Conservation (phyloP, 208 protist species). For the Acanthamoeba royreba region DNA sequence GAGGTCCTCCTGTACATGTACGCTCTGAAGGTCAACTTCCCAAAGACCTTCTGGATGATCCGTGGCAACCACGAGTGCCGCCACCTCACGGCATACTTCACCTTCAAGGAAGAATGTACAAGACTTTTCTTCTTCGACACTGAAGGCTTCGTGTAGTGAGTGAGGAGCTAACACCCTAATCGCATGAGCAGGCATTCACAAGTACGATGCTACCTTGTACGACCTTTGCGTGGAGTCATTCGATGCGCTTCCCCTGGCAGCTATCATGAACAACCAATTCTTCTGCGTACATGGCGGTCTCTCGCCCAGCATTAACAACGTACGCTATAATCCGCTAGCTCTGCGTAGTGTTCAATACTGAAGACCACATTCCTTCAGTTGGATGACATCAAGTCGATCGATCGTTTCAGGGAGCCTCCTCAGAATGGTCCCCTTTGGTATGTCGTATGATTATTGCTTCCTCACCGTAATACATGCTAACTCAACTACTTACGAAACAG, state of each 20-base stretch:
- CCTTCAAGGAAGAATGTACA: constrained; percentile 93
- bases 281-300: constrained; percentile 84
- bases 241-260: constrained; percentile 82
- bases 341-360: constrained; percentile 84
- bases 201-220: constrained; percentile 77
- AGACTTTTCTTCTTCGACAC: background rate
- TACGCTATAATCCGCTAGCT: constrained; percentile 79
- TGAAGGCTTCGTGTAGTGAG: background rate
- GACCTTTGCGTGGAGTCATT: constrained; percentile 77
- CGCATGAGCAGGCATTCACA: constrained; percentile 66
- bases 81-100: constrained; percentile 96
- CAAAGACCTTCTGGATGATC: constrained; percentile 88
- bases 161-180: no score
- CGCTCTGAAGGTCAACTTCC: constrained; percentile 91
- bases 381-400: constrained; percentile 85
- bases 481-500: background rate
- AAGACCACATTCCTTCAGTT: background rate
- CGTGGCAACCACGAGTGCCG: constrained; percentile 97
- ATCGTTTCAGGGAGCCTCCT: constrained; percentile 93
- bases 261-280: constrained; percentile 81
- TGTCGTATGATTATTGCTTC: background rate
- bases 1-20: constrained; percentile 87
- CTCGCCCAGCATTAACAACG: constrained; percentile 77
- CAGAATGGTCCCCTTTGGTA: constrained; percentile 88
- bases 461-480: background rate